Evolutionary conservation across 23 red algal species (phyloP).

Genomic region (Gracilaria vermiculophylla): DNA sequence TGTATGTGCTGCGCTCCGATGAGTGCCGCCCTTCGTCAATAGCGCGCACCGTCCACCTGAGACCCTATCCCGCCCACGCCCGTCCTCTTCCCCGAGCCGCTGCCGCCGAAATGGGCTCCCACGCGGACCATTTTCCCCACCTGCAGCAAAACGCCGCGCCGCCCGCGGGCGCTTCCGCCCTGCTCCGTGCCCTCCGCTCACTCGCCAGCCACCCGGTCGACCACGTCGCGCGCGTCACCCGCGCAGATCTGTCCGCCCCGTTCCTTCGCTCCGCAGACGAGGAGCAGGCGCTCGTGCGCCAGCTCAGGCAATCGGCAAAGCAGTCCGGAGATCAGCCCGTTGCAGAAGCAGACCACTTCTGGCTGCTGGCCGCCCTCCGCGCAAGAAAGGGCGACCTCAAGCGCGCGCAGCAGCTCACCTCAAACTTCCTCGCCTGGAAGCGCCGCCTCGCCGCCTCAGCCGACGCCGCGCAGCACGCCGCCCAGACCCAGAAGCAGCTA

Average conservation of each 20-base stretch:
- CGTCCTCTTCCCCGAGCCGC: no score
- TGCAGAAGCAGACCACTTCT: slow-evolving; percentile 19
- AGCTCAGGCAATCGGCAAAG: not conserved
- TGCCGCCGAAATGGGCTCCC: not conserved
- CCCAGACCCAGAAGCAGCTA: not conserved
- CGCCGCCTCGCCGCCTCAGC: not conserved
- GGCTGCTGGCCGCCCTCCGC: slow-evolving; percentile 12
- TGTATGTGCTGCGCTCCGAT: no score
- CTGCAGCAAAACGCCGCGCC: not conserved
- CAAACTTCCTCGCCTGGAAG: slow-evolving; percentile 29
- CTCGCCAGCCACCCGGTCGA: not conserved
- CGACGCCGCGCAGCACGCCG: not conserved
- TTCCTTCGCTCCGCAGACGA: slow-evolving; percentile 12
- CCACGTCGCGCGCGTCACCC: not conserved
- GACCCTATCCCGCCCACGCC: no score
- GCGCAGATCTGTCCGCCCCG: slow-evolving; percentile 23
- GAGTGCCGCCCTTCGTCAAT: no score
- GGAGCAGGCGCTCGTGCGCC: not conserved
- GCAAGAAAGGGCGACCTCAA: slow-evolving; percentile 34
- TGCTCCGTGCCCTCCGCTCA: not conserved
- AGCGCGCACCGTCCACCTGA: no score
- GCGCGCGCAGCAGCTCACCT: slow-evolving; percentile 1
- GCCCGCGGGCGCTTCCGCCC: not conserved
- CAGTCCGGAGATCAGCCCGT: not conserved
- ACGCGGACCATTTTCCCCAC: not conserved